A percentile compares a stretch with the other conserved stretches of the same genome.
phyloP scores from a whole-genome alignment of 2,329 filamentous ascomycete species.

The Aureobasidium sp. region DNA sequence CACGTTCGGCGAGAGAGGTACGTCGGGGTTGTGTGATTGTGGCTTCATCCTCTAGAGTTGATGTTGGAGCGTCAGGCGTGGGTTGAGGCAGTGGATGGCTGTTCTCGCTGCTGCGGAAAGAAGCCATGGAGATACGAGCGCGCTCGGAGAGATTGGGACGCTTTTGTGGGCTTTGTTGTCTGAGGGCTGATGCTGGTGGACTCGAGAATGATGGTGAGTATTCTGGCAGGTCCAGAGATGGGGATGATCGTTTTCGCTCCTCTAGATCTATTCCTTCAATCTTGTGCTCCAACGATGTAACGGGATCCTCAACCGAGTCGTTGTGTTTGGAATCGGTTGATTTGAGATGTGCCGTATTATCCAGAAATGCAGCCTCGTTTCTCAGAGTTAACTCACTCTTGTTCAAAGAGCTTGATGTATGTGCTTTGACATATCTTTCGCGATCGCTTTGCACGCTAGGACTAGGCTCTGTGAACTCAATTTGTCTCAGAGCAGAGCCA shows the following conservation, averaged over 20 bases:
- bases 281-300: background rate
- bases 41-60: background rate
- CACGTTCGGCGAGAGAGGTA: conserved; percentile 63
- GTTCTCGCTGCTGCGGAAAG: conserved; percentile 20
- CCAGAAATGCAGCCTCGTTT: background rate
- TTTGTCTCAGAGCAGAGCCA: background rate
- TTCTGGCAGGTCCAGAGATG: background rate
- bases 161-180: conserved; percentile 19
- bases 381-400: background rate
- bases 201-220: background rate
- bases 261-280: background rate
- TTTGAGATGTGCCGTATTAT: background rate
- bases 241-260: background rate
- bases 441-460: background rate
- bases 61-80: conserved; percentile 19
- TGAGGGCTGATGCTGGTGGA: background rate
- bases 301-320: background rate
- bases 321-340: background rate
- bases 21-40: conserved; percentile 12
- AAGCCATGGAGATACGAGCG: conserved; percentile 37
- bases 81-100: conserved; percentile 20
- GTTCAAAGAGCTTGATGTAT: background rate
- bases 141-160: conserved; percentile 38
- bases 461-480: background rate
- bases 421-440: background rate